These are phyloP conservation scores for Backusella australiensis DNA, from an alignment of 192 early-diverging fungal species.

Conservation along the genomic window DNA sequence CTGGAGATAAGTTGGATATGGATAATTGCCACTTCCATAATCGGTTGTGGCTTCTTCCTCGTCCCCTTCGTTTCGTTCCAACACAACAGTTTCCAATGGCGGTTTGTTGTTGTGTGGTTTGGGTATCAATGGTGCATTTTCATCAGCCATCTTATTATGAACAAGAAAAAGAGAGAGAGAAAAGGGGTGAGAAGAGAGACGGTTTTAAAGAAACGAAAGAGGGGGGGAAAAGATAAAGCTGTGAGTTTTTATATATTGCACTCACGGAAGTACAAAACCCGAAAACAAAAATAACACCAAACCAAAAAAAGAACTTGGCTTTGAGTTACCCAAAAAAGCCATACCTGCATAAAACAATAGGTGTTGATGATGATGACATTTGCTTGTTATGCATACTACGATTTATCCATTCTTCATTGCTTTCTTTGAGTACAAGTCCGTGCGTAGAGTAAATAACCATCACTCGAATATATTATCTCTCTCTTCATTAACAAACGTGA, in stretches of 20 bases:
- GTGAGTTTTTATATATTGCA: background rate
- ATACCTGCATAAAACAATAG: background rate
- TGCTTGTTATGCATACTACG: background rate
- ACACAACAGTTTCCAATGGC: background rate
- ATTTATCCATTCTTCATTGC: background rate
- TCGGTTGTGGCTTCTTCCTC: conserved; percentile 12
- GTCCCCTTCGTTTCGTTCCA: background rate
- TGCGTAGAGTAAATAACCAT: background rate
- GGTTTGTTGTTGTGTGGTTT: background rate
- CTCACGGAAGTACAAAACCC: background rate
- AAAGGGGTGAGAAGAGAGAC: background rate
- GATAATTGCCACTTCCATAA: conserved; percentile 30
- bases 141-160: background rate
- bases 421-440: background rate
- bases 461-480: background rate
- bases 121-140: conserved; percentile 3
- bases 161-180: background rate
- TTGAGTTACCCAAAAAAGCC: background rate
- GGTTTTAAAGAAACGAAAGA: background rate
- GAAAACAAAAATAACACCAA: background rate
- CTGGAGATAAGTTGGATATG: conserved; percentile 25
- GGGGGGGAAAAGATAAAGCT: background rate
- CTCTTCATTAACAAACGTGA: too few relatives aligned
- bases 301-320: background rate
- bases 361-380: background rate